Percentiles rank a stretch among this genome's conserved stretches.
Evolutionary conservation across 2,329 filamentous ascomycete species (phyloP).

Genomic region (Dendryphion nanum): DNA sequence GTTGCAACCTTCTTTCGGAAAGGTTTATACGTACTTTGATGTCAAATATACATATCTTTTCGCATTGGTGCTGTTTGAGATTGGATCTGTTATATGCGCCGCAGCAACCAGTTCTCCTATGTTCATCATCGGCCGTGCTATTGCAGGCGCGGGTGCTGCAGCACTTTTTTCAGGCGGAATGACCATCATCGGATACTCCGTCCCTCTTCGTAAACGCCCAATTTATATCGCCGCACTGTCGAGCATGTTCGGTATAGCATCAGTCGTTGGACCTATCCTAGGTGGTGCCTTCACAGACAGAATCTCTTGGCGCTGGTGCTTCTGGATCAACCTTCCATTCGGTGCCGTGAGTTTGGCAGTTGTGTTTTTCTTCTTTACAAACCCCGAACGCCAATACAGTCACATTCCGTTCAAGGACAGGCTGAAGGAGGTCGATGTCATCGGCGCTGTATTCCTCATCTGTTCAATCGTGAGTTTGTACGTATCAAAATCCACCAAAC

Average conservation of each 20-base stretch:
- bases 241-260: constrained; percentile 41
- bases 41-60: constrained; percentile 53
- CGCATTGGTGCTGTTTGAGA: constrained; percentile 46
- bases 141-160: constrained; percentile 54
- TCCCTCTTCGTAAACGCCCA: constrained; percentile 43
- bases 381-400: constrained; percentile 25
- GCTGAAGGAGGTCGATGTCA: constrained; percentile 39
- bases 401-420: constrained; percentile 30
- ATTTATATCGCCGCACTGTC: constrained; percentile 40
- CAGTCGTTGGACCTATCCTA: constrained; percentile 42
- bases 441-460: constrained; percentile 32
- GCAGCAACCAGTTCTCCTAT: constrained; percentile 48
- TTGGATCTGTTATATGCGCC: constrained; percentile 57
- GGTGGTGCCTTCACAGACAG: constrained; percentile 44
- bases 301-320: constrained; percentile 41
- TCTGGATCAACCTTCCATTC: constrained; percentile 47
- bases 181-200: constrained; percentile 47
- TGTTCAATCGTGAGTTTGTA: constrained; percentile 32
- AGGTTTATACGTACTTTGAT: constrained; percentile 61
- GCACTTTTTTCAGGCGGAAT: constrained; percentile 54
- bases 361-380: constrained; percentile 32
- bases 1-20: constrained; percentile 49
- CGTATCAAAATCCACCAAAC: too few species aligned
- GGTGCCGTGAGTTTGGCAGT: constrained; percentile 39
- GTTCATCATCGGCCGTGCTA: constrained; percentile 56